Conservation (phyloP, 2,329 filamentous ascomycete genomes). For the Phyllosticta citrichinensis region DNA sequence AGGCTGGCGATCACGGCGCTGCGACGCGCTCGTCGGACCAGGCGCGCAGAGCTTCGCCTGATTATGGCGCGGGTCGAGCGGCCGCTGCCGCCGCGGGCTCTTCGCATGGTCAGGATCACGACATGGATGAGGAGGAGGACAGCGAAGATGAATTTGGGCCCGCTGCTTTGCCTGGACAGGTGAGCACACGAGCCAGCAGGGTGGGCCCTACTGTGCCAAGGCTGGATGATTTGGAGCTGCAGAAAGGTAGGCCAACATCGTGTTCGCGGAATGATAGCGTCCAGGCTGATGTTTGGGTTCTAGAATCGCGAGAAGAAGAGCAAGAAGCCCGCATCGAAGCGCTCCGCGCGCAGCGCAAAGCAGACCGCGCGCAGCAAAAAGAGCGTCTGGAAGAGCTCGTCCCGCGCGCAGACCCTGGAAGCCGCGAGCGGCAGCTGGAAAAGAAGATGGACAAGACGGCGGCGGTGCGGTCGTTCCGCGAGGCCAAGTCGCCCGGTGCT, state of each 20-base stretch:
- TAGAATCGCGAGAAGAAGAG: slow-evolving; percentile 43
- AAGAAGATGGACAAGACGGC: slow-evolving; percentile 67
- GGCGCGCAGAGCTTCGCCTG: background rate
- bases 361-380: slow-evolving; percentile 57
- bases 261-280: background rate
- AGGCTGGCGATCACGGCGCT: slow-evolving; percentile 18
- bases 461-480: slow-evolving; percentile 62
- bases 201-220: slow-evolving; percentile 56
- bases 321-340: slow-evolving; percentile 36
- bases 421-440: slow-evolving; percentile 74
- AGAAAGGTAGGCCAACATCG: slow-evolving; percentile 31
- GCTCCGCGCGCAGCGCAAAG: slow-evolving; percentile 51
- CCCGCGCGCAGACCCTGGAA: slow-evolving; percentile 74
- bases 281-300: background rate
- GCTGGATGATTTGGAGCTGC: slow-evolving; percentile 61
- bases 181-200: background rate
- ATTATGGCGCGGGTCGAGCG: background rate
- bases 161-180: slow-evolving; percentile 22
- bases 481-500: slow-evolving; percentile 52
- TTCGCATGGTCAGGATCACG: background rate
- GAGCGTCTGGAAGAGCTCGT: slow-evolving; percentile 69
- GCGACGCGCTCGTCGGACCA: slow-evolving; percentile 24
- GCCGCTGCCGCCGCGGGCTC: background rate
- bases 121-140: slow-evolving; percentile 39
- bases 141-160: slow-evolving; percentile 53